These are phyloP conservation scores for Trypanosoma vivax DNA, from an alignment of 208 protist species.

Conservation along the genomic window DNA sequence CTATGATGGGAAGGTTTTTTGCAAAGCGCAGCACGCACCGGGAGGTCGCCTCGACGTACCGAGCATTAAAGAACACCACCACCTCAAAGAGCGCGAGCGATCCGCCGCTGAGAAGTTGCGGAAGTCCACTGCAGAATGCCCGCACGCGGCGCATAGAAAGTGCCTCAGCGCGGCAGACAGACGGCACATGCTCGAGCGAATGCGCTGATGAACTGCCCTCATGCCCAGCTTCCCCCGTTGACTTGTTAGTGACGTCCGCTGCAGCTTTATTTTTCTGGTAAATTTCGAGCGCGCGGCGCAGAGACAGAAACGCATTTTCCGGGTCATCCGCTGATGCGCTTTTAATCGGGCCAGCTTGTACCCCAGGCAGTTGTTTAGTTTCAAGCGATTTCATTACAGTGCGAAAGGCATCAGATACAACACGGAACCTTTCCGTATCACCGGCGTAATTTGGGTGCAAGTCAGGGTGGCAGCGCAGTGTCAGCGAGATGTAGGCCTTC, in stretches of 20 bases:
- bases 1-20: slow-evolving; percentile 73
- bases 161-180: slow-evolving; percentile 60
- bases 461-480: slow-evolving; percentile 76
- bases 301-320: slow-evolving; percentile 40
- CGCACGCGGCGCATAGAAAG: slow-evolving; percentile 54
- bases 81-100: slow-evolving; percentile 72
- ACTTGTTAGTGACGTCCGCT: background rate
- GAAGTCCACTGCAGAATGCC: slow-evolving; percentile 62
- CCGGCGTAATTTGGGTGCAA: slow-evolving; percentile 62
- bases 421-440: slow-evolving; percentile 66
- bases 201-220: slow-evolving; percentile 32
- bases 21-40: slow-evolving; percentile 71
- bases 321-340: slow-evolving; percentile 33
- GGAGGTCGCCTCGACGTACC: slow-evolving; percentile 64
- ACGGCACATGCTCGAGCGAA: slow-evolving; percentile 69
- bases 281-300: slow-evolving; percentile 47
- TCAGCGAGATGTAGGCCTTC: slow-evolving; percentile 74
- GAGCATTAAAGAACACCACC: slow-evolving; percentile 71
- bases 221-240: background rate
- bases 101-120: slow-evolving; percentile 54
- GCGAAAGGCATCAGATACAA: slow-evolving; percentile 65
- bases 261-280: slow-evolving; percentile 30
- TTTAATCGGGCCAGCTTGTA: background rate
- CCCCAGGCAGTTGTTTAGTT: slow-evolving; percentile 11
- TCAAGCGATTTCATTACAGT: slow-evolving; percentile 63